Percentiles rank a stretch among this genome's conserved stretches.
phyloP scores from a whole-genome alignment of 169 alveolate species.

The Toxoplasma gondii region DNA sequence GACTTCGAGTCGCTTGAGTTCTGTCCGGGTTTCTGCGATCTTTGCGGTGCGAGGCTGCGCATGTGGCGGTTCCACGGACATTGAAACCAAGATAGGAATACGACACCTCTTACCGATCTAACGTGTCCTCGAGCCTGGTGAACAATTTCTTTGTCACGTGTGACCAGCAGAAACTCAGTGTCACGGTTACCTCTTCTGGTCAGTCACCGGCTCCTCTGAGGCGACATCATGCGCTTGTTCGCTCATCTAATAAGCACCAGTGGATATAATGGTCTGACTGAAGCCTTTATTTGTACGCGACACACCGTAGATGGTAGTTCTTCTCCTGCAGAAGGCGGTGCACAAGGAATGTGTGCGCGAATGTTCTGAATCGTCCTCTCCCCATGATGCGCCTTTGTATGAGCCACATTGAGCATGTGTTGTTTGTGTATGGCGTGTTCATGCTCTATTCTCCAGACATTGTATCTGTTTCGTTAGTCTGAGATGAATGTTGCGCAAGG shows the following conservation, averaged over 20 bases:
- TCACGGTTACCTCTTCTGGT: not conserved
- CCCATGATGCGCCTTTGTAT: not conserved
- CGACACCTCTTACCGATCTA: not conserved
- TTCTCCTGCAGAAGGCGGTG: not conserved
- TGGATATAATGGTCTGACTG: no score
- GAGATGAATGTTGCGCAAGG: no score
- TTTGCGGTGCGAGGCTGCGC: not conserved
- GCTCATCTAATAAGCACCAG: not conserved
- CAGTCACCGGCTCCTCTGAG: not conserved
- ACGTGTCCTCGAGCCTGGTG: not conserved
- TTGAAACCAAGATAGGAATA: not conserved
- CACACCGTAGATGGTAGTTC: not conserved
- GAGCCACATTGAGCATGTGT: no score
- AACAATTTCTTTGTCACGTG: not conserved
- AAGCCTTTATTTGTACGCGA: not conserved
- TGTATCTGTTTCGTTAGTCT: not conserved
- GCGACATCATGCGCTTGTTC: not conserved
- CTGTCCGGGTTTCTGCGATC: not conserved
- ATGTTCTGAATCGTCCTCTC: not conserved
- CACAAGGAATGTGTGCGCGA: not conserved
- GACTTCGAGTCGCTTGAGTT: not conserved
- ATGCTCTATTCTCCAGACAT: not conserved
- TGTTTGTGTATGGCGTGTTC: not conserved
- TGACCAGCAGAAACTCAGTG: not conserved
- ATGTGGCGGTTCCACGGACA: not conserved